These are phyloP conservation scores for Kodamaea laetipori DNA, from an alignment of 805 yeast species.

Conservation along the genomic window DNA sequence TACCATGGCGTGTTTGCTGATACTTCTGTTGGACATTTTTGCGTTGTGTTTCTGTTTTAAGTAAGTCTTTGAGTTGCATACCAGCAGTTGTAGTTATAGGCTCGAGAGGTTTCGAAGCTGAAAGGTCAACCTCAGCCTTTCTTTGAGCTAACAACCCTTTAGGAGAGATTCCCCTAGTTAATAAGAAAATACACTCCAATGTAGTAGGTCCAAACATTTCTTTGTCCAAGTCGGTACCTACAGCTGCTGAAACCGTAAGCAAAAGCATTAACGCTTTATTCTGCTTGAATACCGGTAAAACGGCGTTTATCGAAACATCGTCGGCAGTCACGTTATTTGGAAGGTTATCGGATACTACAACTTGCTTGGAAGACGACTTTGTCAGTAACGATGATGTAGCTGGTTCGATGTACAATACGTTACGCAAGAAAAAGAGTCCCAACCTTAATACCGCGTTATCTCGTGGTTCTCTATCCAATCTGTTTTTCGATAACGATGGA, in stretches of 20 bases:
- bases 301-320: conserved; percentile 66
- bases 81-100: conserved; percentile 36
- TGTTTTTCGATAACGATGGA: conserved; percentile 55
- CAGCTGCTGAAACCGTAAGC: conserved; percentile 66
- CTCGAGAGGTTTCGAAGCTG: conserved; percentile 16
- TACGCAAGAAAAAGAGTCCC: conserved; percentile 73
- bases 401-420: conserved; percentile 77
- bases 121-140: conserved; percentile 6
- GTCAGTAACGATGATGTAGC: conserved; percentile 54
- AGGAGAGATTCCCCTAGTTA: conserved; percentile 41
- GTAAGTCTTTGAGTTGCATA: conserved; percentile 48
- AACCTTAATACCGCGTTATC: conserved; percentile 75
- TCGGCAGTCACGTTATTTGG: conserved; percentile 61
- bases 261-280: conserved; percentile 76
- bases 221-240: conserved; percentile 64
- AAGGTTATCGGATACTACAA: conserved; percentile 38
- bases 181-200: conserved; percentile 67
- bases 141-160: not conserved
- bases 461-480: conserved; percentile 60
- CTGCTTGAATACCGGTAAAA: conserved; percentile 57
- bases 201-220: conserved; percentile 61
- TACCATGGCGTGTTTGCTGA: conserved; percentile 76
- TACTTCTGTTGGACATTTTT: conserved; percentile 50
- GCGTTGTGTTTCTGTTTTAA: conserved; percentile 62
- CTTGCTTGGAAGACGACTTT: conserved; percentile 37